These are phyloP conservation scores for Nyssa sinensis DNA, from an alignment of 148 eudicot species.

Conservation along the genomic window DNA sequence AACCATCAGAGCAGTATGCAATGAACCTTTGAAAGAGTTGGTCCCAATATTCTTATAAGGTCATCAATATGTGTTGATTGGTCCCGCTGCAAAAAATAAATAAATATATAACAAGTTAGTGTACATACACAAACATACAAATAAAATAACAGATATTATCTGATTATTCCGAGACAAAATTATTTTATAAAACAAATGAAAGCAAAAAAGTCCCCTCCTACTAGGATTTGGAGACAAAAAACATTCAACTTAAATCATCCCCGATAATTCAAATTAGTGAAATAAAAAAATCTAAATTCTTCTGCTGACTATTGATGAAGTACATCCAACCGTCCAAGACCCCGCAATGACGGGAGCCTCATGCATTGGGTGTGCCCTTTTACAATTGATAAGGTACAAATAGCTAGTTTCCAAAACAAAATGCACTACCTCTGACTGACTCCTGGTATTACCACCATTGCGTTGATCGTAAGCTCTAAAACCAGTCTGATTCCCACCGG, in stretches of 20 bases:
- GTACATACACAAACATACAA: neutral
- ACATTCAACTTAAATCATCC: neutral
- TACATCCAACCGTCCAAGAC: too few species aligned
- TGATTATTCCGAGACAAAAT: neutral
- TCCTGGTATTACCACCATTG: constrained; percentile 16
- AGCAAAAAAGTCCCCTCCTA: too few species aligned
- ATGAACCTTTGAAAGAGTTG: constrained; percentile 64
- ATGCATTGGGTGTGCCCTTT: too few species aligned
- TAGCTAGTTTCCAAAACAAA: neutral
- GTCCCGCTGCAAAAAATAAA: constrained; percentile 38
- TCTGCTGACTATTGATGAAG: too few species aligned
- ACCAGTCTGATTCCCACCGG: constrained; percentile 21
- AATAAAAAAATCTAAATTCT: too few species aligned
- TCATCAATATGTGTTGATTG: constrained; percentile 50
- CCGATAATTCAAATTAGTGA: neutral
- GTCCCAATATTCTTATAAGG: constrained; percentile 43
- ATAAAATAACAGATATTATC: neutral
- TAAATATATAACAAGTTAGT: constrained; percentile 11
- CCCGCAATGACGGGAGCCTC: too few species aligned
- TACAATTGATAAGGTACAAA: neutral
- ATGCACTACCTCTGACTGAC: constrained; percentile 36
- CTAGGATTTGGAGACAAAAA: too few species aligned
- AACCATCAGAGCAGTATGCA: constrained; percentile 48
- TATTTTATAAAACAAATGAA: too few species aligned
- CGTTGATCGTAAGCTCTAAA: constrained; percentile 32